Percentiles rank a stretch among this genome's conserved stretches.
Conservation (phyloP, 805 yeast genomes). For the Candida boidinii region DNA sequence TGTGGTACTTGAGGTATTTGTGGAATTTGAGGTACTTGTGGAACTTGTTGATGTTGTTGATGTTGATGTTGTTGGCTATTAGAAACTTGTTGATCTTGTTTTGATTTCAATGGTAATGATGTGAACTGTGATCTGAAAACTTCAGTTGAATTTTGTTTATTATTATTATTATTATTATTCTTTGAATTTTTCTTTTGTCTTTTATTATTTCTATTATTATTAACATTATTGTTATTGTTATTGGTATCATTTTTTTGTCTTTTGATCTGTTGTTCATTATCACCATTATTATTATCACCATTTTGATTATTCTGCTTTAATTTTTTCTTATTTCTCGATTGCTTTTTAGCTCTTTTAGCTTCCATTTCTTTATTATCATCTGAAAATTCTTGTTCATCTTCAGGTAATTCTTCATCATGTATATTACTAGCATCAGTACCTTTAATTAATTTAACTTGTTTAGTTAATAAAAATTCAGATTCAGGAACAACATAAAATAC, state of each 20-base stretch:
- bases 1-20: conserved; percentile 8
- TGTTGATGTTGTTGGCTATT: conserved; percentile 4
- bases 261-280: neutral
- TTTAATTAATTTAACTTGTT: conserved; percentile 54
- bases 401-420: conserved; percentile 90
- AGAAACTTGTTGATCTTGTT: conserved; percentile 2
- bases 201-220: neutral
- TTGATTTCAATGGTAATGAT: conserved; percentile 2
- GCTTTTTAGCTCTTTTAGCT: conserved; percentile 55
- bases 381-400: conserved; percentile 89
- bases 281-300: neutral
- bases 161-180: neutral
- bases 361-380: conserved; percentile 87
- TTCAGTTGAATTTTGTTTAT: conserved; percentile 9
- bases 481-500: conserved; percentile 76
- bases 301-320: conserved; percentile 9
- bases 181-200: conserved; percentile 4
- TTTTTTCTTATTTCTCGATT: conserved; percentile 32
- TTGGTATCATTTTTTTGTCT: conserved; percentile 1
- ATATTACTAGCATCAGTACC: conserved; percentile 95
- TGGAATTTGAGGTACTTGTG: conserved; percentile 4
- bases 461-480: conserved; percentile 73
- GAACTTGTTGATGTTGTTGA: conserved; percentile 8
- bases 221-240: neutral
- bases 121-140: conserved; percentile 13